A percentile compares a stretch with the other conserved stretches of the same genome.
Evolutionary conservation across 2,329 filamentous ascomycete species (phyloP).

Genomic region (Aspergillus tanneri): DNA sequence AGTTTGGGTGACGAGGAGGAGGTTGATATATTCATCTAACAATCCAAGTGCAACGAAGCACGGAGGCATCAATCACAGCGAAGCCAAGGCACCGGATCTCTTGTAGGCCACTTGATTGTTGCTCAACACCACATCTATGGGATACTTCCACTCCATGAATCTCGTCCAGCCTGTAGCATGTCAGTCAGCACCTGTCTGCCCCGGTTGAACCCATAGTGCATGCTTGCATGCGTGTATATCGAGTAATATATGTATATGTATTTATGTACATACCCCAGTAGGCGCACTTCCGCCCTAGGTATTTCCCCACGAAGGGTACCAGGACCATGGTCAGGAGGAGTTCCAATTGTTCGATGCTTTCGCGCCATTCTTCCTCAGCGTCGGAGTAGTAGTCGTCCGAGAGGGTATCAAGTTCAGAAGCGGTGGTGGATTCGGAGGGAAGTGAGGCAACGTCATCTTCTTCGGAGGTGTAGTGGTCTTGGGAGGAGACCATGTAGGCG

Average conservation of each 20-base stretch:
- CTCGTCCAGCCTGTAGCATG: constrained; percentile 72
- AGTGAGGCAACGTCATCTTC: constrained; percentile 47
- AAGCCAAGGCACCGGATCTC: constrained; percentile 58
- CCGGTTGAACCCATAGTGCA: no score
- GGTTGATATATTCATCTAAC: no score
- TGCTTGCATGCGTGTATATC: no score
- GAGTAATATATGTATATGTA: no score
- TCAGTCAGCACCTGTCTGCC: no score
- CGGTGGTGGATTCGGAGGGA: constrained; percentile 40
- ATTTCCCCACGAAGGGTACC: constrained; percentile 92
- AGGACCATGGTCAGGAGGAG: constrained; percentile 90
- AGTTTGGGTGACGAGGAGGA: background rate
- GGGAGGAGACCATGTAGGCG: constrained; percentile 41
- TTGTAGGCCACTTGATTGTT: constrained; percentile 64
- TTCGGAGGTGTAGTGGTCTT: constrained; percentile 31
- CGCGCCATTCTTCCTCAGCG: constrained; percentile 92
- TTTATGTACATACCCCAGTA: constrained; percentile 95
- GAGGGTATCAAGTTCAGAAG: constrained; percentile 44
- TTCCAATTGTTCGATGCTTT: constrained; percentile 89
- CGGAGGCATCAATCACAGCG: constrained; percentile 31
- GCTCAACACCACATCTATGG: constrained; percentile 67
- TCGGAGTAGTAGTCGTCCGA: constrained; percentile 69
- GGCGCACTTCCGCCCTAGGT: constrained; percentile 88
- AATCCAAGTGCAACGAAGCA: no score
- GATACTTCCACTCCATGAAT: constrained; percentile 94